phyloP scores from a whole-genome alignment of 225 moss, liverwort and hornwort genomes.

The Lunularia cruciata region DNA sequence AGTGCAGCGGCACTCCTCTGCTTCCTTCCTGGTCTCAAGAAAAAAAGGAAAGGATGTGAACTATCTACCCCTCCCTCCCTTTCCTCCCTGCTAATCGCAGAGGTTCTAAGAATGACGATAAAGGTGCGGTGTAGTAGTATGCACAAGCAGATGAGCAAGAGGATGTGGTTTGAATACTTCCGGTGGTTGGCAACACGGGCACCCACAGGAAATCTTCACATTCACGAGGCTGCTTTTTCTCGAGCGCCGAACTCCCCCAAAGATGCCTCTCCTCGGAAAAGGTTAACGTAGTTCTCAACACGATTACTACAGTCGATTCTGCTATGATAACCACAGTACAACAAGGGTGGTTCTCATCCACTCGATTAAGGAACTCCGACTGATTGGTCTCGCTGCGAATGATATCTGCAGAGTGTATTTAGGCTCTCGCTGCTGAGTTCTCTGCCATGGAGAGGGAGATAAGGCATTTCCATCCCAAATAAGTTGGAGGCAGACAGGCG shows the following conservation, averaged over 20 bases:
- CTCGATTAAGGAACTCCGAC: neutral
- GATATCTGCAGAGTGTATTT: no score
- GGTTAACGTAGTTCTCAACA: neutral
- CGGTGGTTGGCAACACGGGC: neutral
- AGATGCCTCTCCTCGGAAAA: no score
- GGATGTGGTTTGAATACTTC: no score
- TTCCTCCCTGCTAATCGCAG: slow-evolving; percentile 1
- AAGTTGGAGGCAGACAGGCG: no score
- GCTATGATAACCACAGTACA: neutral
- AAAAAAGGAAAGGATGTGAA: neutral
- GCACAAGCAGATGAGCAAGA: no score
- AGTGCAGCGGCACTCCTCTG: no score
- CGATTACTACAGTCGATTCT: no score
- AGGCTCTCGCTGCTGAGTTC: no score
- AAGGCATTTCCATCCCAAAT: no score
- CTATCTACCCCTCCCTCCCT: neutral
- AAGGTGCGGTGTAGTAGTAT: no score
- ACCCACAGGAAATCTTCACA: neutral
- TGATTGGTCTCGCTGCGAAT: neutral
- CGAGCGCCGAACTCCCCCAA: neutral
- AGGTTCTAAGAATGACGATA: no score
- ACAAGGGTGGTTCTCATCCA: neutral
- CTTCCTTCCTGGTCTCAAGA: neutral
- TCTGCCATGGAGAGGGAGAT: no score
- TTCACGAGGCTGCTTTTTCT: neutral